Evolutionary conservation across 768 basidiomycete species (phyloP).

Genomic region (Amanita subjunquillea): DNA sequence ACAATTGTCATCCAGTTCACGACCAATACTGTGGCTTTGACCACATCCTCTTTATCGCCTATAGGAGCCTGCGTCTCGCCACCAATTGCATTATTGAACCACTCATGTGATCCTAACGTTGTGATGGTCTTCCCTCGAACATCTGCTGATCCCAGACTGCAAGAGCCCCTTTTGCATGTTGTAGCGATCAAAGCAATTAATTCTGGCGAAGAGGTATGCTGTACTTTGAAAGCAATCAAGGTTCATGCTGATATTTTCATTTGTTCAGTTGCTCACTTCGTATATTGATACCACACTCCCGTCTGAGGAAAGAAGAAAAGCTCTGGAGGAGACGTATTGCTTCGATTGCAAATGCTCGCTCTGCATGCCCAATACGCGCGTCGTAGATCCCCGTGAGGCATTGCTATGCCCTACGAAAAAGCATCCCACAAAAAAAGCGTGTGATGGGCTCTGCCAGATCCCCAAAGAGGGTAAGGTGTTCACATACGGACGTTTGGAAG

Average conservation of each 20-base stretch:
- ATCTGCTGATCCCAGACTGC: slow-evolving; percentile 17
- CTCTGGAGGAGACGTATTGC: slow-evolving; percentile 63
- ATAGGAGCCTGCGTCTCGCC: slow-evolving; percentile 85
- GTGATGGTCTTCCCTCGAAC: slow-evolving; percentile 82
- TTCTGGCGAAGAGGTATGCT: slow-evolving; percentile 58
- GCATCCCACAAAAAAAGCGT: slow-evolving; percentile 13
- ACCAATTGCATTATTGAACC: slow-evolving; percentile 70
- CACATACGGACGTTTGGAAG: background rate
- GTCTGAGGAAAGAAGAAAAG: slow-evolving; percentile 34
- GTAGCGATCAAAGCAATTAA: slow-evolving; percentile 58
- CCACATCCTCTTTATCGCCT: slow-evolving; percentile 66
- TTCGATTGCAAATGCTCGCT: slow-evolving; percentile 66
- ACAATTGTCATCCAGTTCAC: slow-evolving; percentile 49
- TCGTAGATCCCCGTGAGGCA: slow-evolving; percentile 56
- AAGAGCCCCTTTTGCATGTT: slow-evolving; percentile 63
- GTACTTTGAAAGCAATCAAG: background rate
- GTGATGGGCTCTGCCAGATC: slow-evolving; percentile 52
- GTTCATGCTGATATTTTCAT: background rate
- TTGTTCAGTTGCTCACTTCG: slow-evolving; percentile 57
- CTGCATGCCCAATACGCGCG: slow-evolving; percentile 24
- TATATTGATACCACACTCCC: slow-evolving; percentile 85
- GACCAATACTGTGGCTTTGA: slow-evolving; percentile 85
- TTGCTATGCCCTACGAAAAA: slow-evolving; percentile 52
- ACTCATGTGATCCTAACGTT: slow-evolving; percentile 82
- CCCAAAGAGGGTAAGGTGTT: slow-evolving; percentile 45